Evolutionary conservation across 176 grass and related monocot species (phyloP).

Genomic region (Oryza glumipatula): DNA sequence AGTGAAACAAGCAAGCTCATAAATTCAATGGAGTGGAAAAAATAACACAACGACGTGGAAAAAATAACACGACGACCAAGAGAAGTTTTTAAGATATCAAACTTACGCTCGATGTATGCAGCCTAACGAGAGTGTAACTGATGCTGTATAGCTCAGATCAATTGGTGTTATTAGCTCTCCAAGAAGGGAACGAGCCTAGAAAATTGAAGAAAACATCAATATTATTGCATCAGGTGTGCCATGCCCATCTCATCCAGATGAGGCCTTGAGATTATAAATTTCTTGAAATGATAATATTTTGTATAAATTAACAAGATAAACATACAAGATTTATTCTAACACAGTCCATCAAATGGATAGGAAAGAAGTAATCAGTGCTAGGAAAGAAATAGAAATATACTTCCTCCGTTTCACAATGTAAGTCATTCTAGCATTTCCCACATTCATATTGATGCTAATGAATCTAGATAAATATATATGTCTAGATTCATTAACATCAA

Average conservation of each 20-base stretch:
- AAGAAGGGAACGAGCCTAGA: conserved; percentile 83
- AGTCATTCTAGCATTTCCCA: too few relatives aligned
- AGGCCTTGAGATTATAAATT: conserved; percentile 7
- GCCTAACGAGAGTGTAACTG: conserved; percentile 82
- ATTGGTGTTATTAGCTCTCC: conserved; percentile 70
- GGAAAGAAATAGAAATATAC: background rate
- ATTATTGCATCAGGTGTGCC: conserved; percentile 20
- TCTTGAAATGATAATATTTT: background rate
- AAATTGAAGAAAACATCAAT: conserved; percentile 44
- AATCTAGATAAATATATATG: too few relatives aligned
- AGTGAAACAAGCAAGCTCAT: background rate
- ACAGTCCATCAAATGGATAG: background rate
- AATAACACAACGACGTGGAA: conserved; percentile 13
- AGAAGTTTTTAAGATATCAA: background rate
- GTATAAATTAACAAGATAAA: background rate
- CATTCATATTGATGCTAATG: too few relatives aligned
- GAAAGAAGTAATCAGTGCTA: background rate
- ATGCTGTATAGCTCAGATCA: conserved; percentile 79
- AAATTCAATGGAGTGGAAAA: background rate
- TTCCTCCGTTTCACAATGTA: too few relatives aligned
- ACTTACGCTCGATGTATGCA: conserved; percentile 88
- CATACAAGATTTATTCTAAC: background rate
- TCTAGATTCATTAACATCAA: too few relatives aligned
- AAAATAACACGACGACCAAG: conserved; percentile 20
- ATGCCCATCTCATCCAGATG: conserved; percentile 9